Percentiles rank a stretch among this genome's conserved stretches.
Conservation (phyloP, 192 early-diverging fungal genomes). For the Lobosporangium transversale region DNA sequence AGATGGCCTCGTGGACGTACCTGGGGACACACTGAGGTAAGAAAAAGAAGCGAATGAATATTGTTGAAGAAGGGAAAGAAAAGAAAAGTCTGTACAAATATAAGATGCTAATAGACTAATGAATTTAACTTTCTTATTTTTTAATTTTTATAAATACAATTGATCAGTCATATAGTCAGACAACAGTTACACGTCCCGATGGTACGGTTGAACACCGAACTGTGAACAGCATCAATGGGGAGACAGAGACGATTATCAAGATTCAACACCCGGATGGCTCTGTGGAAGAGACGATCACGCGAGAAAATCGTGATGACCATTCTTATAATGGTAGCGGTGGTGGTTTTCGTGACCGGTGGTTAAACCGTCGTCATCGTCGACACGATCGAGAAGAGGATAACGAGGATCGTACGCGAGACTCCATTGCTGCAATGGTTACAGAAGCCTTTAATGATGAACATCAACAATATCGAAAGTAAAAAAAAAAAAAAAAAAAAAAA, state of each 20-base stretch:
- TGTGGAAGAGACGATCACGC: constrained; percentile 29
- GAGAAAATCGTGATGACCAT: not conserved
- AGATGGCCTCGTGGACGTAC: constrained; percentile 32
- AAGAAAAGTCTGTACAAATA: too few species aligned
- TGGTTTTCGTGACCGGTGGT: constrained; percentile 14
- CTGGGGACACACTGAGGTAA: constrained; percentile 41
- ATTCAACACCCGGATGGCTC: constrained; percentile 34
- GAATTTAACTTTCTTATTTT: too few species aligned
- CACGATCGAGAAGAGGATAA: not conserved
- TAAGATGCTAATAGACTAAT: too few species aligned
- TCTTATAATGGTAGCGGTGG: not conserved
- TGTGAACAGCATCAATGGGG: constrained; percentile 32
- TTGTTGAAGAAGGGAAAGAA: too few species aligned
- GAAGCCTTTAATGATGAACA: constrained; percentile 19
- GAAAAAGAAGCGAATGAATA: too few species aligned
- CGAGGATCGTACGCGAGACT: constrained; percentile 24
- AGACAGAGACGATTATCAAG: constrained; percentile 38
- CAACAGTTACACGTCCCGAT: constrained; percentile 42
- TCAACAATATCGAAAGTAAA: too few species aligned
- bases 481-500: too few species aligned
- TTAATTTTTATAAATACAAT: not conserved
- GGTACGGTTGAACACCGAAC: constrained; percentile 29
- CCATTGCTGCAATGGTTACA: constrained; percentile 11
- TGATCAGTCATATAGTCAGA: constrained; percentile 31
- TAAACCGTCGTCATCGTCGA: not conserved